Evolutionary conservation across 2,329 filamentous ascomycete species (phyloP).

Genomic region (Parastagonospora avenae): DNA sequence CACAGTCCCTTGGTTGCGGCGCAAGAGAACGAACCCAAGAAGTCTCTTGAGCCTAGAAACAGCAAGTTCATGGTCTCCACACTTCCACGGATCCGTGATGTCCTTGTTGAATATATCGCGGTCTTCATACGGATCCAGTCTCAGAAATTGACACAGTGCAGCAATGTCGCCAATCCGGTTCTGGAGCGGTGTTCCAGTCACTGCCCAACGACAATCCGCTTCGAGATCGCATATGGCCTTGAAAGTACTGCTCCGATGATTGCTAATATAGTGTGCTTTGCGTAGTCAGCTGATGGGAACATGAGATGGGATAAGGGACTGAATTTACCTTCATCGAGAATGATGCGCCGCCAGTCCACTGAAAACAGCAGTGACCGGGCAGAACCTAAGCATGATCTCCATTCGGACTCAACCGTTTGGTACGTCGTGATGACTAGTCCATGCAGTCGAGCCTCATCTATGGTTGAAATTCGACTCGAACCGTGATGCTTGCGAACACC

Average conservation of each 20-base stretch:
- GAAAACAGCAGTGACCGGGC: conserved; percentile 4
- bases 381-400: conserved; percentile 2
- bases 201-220: conserved; percentile 57
- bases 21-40: conserved; percentile 47
- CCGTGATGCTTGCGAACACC: no score
- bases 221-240: conserved; percentile 44
- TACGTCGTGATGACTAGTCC: conserved; percentile 16
- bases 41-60: conserved; percentile 49
- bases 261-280: conserved; percentile 26
- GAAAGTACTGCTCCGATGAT: conserved; percentile 25
- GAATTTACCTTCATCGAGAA: conserved; percentile 23
- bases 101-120: conserved; percentile 47
- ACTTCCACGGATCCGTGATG: conserved; percentile 49
- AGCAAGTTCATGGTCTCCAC: conserved; percentile 41
- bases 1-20: conserved; percentile 48
- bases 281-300: no score
- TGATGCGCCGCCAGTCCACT: conserved; percentile 22
- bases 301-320: neutral
- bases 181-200: conserved; percentile 53
- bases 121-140: conserved; percentile 28
- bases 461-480: no score
- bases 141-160: conserved; percentile 23
- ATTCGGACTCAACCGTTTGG: conserved; percentile 11
- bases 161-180: conserved; percentile 22
- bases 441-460: no score